Conservation (phyloP, 345 rosid species). For the Gossypium rotundifolium region DNA sequence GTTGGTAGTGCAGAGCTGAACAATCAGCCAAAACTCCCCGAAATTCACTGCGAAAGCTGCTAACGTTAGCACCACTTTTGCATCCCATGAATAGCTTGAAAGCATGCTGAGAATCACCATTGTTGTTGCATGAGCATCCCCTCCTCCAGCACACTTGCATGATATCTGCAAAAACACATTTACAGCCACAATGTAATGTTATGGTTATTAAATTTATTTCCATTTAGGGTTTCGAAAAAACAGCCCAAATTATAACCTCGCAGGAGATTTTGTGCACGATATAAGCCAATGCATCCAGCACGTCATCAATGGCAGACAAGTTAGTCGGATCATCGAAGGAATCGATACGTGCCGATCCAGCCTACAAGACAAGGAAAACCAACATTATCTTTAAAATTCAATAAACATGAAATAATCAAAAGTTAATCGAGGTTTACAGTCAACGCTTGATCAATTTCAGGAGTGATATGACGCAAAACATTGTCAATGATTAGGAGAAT, state of each 20-base stretch:
- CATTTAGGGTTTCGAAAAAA: too few relatives aligned
- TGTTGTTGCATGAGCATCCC: conserved; percentile 37
- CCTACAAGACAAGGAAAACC: conserved; percentile 13
- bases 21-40: conserved; percentile 40
- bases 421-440: conserved; percentile 14
- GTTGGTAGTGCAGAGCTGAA: conserved; percentile 25
- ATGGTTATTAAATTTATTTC: too few relatives aligned
- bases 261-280: conserved; percentile 34
- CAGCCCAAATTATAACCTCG: conserved; percentile 25
- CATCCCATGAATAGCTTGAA: conserved; percentile 43
- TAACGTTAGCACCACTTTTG: conserved; percentile 37
- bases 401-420: not conserved
- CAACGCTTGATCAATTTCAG: conserved; percentile 25
- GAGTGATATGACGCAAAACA: conserved; percentile 30
- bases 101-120: conserved; percentile 34
- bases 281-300: conserved; percentile 31
- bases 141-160: conserved; percentile 47
- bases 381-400: not conserved
- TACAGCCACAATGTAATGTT: too few relatives aligned
- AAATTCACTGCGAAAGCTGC: conserved; percentile 42
- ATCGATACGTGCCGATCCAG: conserved; percentile 12
- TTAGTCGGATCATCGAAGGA: conserved; percentile 15
- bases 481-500: conserved; percentile 33
- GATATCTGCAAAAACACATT: conserved; percentile 20
- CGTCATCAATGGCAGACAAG: conserved; percentile 15